A percentile compares a stretch with the other conserved stretches of the same genome.
Evolutionary conservation across 2,329 filamentous ascomycete genomes (phyloP).

Genomic region (Fusarium beomiforme): DNA sequence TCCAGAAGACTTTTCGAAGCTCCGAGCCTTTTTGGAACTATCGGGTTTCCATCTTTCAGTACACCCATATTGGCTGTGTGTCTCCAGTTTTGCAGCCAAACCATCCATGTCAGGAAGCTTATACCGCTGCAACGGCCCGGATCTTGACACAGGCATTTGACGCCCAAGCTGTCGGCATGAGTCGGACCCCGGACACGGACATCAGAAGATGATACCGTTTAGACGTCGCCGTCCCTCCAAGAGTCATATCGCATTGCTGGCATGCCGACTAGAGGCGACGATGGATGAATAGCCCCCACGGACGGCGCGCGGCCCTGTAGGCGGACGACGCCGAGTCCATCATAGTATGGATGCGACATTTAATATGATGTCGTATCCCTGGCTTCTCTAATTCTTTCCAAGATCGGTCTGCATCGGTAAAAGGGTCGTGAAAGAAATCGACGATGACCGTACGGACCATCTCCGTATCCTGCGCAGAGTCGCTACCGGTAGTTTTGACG

Average conservation of each 20-base stretch:
- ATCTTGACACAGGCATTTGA: constrained; percentile 17
- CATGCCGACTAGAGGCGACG: constrained; percentile 2
- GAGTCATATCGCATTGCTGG: constrained; percentile 3
- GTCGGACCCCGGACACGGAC: constrained; percentile 15
- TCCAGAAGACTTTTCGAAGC: constrained; percentile 29
- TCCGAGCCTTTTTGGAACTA: constrained; percentile 21
- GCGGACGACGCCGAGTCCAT: constrained; percentile 17
- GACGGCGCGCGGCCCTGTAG: constrained; percentile 9
- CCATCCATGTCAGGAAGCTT: constrained; percentile 15
- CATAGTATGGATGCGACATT: constrained; percentile 20
- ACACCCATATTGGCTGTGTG: constrained; percentile 13
- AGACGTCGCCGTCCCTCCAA: neutral
- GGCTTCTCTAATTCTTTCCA: neutral
- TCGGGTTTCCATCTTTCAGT: constrained; percentile 15
- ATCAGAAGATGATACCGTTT: constrained; percentile 9
- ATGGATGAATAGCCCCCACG: neutral
- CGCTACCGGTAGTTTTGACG: neutral
- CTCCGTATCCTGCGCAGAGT: neutral
- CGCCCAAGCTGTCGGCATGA: constrained; percentile 15
- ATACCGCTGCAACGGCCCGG: constrained; percentile 22
- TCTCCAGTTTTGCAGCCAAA: constrained; percentile 26
- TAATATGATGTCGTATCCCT: neutral
- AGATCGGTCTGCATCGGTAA: constrained; percentile 23
- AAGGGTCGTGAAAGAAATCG: constrained; percentile 6
- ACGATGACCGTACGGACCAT: constrained; percentile 3